Base-by-base conservation (phyloP, 73 alveolate genomes). In the Uronychia binucleata region DNA sequence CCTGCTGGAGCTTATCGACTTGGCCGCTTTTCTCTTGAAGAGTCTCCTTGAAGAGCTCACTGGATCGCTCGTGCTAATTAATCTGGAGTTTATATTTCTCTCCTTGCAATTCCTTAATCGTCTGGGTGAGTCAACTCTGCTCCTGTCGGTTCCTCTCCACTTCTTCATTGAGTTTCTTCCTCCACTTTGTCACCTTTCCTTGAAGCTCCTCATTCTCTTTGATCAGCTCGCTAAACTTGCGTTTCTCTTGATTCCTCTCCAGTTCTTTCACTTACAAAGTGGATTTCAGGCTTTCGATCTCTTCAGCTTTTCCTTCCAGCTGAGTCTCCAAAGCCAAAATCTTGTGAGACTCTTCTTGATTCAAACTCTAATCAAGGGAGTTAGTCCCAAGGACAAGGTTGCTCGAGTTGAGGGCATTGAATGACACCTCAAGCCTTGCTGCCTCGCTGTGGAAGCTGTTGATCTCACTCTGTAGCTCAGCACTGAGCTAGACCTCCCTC, bases 181-280 rank as follows among this genome's bases (percentile, higher is more conserved):
- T 33, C 77, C 77, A 77, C 59, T 85, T 77, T n/a, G 35, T 77
- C n/a, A 5, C 46, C 75, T 85, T 85, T 32, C 28, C 81, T 27
- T 57, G 74, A 1, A 85, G 31, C 19, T 46, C 28, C 30, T 33
- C 79, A 57, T 74, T 77, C 19, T 85, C 81, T 33, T 77, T 80
- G 33, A 77, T 30, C 26, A 77, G 31, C 28, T 26, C 27, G 27
- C 35, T 59, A 5, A 85, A 1, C 46, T 25, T 11, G n/a, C 67
- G 26, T 28, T 85, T 86, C 57, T 85, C 46, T 26, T 76, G 79
- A 46, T 35, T 77, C 28, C 76, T 85, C 86, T 85, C 34, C 59
- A 77, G 35, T n/a, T 76, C 86, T 57, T 34, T 57, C 34, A 75
- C 84, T 1, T 85, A 86, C 0, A 1, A 0, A 33, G 33, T 34